These are phyloP conservation scores for Annulohypoxylon stygium DNA, from an alignment of 495 filamentous ascomycete species.

Conservation along the genomic window DNA sequence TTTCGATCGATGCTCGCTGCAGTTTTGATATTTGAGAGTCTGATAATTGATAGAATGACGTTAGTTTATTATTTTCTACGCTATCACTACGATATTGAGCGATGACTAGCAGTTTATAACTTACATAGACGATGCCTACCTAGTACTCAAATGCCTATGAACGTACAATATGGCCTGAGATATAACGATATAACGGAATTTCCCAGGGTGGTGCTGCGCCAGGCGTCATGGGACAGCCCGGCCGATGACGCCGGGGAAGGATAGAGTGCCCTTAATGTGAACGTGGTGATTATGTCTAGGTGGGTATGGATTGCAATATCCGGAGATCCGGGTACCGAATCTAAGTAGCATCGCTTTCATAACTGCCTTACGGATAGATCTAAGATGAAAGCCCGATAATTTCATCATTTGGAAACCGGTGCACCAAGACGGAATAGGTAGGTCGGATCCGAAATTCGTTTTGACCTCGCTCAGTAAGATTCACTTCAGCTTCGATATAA, in stretches of 20 bases:
- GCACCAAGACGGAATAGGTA: neutral
- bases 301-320: neutral
- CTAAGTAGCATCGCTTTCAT: neutral
- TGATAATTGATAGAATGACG: neutral
- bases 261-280: neutral
- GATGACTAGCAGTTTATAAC: slow-evolving; percentile 14
- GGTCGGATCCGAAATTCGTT: neutral
- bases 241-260: neutral
- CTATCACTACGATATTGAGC: neutral
- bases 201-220: slow-evolving; percentile 2
- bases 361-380: neutral
- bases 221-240: slow-evolving; percentile 11
- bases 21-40: neutral
- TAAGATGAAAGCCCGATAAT: neutral
- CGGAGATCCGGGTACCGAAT: neutral
- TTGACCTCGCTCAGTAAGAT: slow-evolving; percentile 14
- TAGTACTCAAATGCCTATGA: neutral
- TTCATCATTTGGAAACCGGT: neutral
- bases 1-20: neutral
- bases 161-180: neutral
- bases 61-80: neutral
- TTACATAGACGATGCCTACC: neutral
- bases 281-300: neutral
- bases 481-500: slow-evolving; percentile 57
- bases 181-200: neutral